These are phyloP conservation scores for Quercus tomentella DNA, from an alignment of 331 rosid genomes.

Conservation along the genomic window DNA sequence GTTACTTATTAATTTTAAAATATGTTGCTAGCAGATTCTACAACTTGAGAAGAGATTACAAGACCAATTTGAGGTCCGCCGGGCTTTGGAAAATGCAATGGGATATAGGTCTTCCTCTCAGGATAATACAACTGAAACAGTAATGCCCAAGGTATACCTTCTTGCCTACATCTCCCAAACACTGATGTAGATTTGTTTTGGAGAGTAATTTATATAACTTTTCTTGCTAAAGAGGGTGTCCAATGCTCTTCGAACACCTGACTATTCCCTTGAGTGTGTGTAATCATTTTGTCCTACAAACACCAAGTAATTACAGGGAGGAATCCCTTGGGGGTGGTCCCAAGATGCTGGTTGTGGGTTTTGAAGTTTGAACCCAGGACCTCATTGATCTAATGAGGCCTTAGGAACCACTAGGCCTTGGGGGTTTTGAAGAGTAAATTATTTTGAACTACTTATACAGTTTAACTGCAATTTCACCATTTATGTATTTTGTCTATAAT, in stretches of 20 bases:
- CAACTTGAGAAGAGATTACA: conserved; percentile 85
- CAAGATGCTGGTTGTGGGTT: too few relatives aligned
- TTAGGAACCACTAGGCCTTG: too few relatives aligned
- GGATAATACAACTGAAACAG: conserved; percentile 31
- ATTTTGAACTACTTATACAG: not conserved
- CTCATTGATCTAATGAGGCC: too few relatives aligned
- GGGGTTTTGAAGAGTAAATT: not conserved
- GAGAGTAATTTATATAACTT: not conserved
- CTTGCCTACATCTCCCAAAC: not conserved
- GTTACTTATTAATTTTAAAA: not conserved
- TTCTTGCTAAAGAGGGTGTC: too few relatives aligned
- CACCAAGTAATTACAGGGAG: too few relatives aligned
- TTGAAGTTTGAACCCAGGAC: too few relatives aligned
- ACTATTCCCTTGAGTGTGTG: too few relatives aligned
- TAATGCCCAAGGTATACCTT: conserved; percentile 63
- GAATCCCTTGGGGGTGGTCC: too few relatives aligned
- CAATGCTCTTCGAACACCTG: too few relatives aligned
- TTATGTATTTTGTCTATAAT: not conserved
- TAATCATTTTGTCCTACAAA: too few relatives aligned
- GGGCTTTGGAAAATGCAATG: conserved; percentile 69
- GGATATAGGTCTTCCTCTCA: conserved; percentile 61
- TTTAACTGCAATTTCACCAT: not conserved
- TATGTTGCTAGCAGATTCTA: conserved; percentile 53
- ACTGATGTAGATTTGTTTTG: not conserved
- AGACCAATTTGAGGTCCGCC: conserved; percentile 74